Evolutionary conservation across 1,284 basidiomycete genomes (phyloP), one percentile per base, ranked within the genome.

Genomic region (Ceratobasidium papillatum): DNA sequence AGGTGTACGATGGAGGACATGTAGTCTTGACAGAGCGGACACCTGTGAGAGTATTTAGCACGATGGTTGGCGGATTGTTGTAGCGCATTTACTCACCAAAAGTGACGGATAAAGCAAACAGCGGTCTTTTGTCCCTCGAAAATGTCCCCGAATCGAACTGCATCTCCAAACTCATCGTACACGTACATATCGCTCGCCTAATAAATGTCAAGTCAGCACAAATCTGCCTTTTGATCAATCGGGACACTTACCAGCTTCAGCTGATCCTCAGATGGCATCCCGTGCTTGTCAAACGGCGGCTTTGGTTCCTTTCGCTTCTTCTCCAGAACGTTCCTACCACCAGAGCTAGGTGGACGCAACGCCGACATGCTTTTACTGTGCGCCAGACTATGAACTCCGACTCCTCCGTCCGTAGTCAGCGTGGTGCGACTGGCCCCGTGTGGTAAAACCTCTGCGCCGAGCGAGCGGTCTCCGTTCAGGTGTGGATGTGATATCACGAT

Each of bases 21-120:
- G 81, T 96, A 97, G 80, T 95, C 93, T 80, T 94, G 93, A 81
- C 93, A 94, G 38, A 90, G 83, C 2, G 91, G 90, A 79, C 93
- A 95, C 85, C 87, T 88, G 69, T 61, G 25, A 43, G 22, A 12
- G n/a, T 58, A 19, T 49, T 11, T 2, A 43, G 49, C 69, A 54
- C 80, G 45, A 65, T 78, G 36, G 68, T 38, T 7, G 8, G 22
- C 34, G 32, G 4, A 34, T 9, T 14, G 22, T 5, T 47, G 22
- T 30, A 36, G 30, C 43, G 45, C 27, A 30, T 27, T 22, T 1
- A 77, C 75, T 62, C 63, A 80, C 69, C 68, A 45, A 91, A 80
- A 93, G 92, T 80, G 78, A 9, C 80, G 79, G 19, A 85, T 82
- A 76, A 86, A 86, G 61, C 84, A 80, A 66, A 95, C 89, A 74